A percentile compares a stretch with the other conserved stretches of the same genome.
Evolutionary conservation across 306 rosid species (phyloP).

Genomic region (Cucurbita argyrosperma): DNA sequence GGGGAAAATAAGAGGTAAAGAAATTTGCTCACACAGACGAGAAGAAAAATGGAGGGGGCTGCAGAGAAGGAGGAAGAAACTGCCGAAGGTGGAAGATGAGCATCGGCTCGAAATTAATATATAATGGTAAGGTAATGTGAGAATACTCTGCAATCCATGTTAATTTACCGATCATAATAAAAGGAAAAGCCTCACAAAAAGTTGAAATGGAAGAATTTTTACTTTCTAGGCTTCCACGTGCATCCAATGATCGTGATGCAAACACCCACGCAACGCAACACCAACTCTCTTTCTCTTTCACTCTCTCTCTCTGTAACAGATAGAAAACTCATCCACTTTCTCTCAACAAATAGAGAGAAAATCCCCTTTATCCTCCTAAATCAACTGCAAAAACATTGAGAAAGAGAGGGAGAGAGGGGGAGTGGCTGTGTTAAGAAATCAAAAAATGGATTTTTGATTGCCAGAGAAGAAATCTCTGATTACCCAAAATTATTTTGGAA

Average conservation of each 20-base stretch:
- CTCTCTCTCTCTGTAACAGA: neutral
- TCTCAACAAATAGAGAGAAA: conserved; percentile 4
- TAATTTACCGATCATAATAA: neutral
- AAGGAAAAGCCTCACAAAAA: conserved; percentile 10
- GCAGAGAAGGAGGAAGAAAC: conserved; percentile 33
- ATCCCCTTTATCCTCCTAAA: conserved; percentile 13
- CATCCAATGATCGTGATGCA: conserved; percentile 36
- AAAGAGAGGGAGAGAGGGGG: neutral
- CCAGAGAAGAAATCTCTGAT: neutral
- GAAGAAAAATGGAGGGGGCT: conserved; percentile 11
- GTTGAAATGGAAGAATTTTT: conserved; percentile 21
- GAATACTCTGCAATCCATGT: conserved; percentile 7
- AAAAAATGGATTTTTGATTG: neutral
- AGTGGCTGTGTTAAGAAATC: neutral
- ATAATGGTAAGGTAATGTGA: conserved; percentile 10
- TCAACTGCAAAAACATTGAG: conserved; percentile 19
- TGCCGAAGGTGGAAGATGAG: conserved; percentile 41
- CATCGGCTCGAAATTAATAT: conserved; percentile 18
- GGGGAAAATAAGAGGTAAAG: conserved; percentile 4
- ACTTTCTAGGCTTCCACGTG: conserved; percentile 43
- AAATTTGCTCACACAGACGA: conserved; percentile 25
- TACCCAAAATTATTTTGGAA: neutral
- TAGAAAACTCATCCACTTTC: neutral
- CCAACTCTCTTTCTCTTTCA: neutral
- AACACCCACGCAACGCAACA: conserved; percentile 13